Evolutionary conservation across 192 early-diverging fungal genomes (phyloP).

Genomic region (Dimargaris verticillata): DNA sequence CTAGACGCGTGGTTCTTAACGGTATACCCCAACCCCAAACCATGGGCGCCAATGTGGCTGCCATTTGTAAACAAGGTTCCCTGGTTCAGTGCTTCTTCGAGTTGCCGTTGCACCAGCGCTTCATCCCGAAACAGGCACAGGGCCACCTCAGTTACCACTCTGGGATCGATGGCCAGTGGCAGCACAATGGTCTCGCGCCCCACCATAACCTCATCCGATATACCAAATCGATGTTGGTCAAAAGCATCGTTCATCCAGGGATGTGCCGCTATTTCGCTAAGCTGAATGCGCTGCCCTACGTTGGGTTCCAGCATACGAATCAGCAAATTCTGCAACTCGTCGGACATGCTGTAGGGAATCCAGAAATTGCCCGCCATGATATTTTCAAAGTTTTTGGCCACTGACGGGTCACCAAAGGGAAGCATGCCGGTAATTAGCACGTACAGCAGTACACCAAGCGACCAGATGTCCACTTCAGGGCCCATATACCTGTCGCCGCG

Average conservation of each 20-base stretch:
- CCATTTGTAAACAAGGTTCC: not conserved
- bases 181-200: not conserved
- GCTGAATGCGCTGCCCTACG: slow-evolving; percentile 17
- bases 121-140: slow-evolving; percentile 8
- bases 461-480: slow-evolving; percentile 94
- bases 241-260: slow-evolving; percentile 15
- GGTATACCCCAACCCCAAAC: not conserved
- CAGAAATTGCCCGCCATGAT: slow-evolving; percentile 35
- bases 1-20: slow-evolving; percentile 12
- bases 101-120: not conserved
- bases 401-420: slow-evolving; percentile 38
- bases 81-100: not conserved
- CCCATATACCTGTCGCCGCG: slow-evolving; percentile 78
- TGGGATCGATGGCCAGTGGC: slow-evolving; percentile 1
- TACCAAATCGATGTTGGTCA: not conserved
- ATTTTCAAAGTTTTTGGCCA: slow-evolving; percentile 31
- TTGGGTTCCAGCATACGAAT: slow-evolving; percentile 27
- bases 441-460: slow-evolving; percentile 78
- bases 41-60: not conserved
- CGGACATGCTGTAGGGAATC: slow-evolving; percentile 20
- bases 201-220: not conserved
- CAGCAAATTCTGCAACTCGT: slow-evolving; percentile 22
- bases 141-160: slow-evolving; percentile 9
- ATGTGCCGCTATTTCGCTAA: slow-evolving; percentile 19
- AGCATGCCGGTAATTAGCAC: slow-evolving; percentile 59